Conservation (phyloP, 345 rosid species). For the Melaleuca quinquenervia region DNA sequence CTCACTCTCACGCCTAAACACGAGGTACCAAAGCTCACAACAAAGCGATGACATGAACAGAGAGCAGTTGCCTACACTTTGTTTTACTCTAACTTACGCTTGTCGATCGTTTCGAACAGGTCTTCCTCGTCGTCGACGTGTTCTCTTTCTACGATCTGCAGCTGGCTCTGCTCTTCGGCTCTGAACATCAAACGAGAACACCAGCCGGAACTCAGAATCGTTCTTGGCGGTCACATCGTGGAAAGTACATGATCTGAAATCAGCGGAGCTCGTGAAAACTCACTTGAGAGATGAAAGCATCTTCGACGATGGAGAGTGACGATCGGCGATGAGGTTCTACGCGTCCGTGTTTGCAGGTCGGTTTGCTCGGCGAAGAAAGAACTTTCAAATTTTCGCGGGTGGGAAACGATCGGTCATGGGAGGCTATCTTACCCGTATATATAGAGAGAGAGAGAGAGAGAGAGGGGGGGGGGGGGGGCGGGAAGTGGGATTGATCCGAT, state of each 20-base stretch:
- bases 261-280: background rate
- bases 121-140: conserved; percentile 8
- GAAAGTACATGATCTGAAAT: background rate
- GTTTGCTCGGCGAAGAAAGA: conserved; percentile 13
- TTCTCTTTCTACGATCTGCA: conserved; percentile 12
- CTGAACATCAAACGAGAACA: background rate
- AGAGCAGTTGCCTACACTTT: background rate
- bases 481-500: background rate
- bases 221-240: background rate
- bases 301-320: background rate
- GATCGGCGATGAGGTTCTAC: background rate
- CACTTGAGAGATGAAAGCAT: background rate
- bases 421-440: background rate
- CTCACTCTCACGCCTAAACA: background rate
- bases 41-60: background rate
- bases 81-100: background rate
- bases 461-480: background rate
- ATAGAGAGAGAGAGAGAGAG: background rate
- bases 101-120: conserved; percentile 9
- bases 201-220: background rate
- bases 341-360: background rate
- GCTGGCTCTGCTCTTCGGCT: conserved; percentile 1
- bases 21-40: background rate
- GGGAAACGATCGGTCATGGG: background rate
- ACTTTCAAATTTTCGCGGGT: background rate